phyloP scores from a whole-genome alignment of 495 filamentous ascomycete genomes.

The Letharia lupina region DNA sequence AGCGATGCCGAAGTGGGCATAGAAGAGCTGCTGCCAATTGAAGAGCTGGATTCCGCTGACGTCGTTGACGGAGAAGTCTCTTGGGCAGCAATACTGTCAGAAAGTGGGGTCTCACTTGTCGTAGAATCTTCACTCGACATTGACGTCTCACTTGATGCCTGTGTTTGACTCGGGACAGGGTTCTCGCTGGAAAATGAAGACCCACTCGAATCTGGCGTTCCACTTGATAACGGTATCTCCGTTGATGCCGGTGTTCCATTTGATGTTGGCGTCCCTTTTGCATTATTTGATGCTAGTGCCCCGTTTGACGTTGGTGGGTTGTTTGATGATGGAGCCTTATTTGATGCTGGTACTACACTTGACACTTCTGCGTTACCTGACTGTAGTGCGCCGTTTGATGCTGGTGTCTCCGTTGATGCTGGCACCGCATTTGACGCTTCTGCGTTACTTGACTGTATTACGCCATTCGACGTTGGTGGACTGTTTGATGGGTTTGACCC shows the following conservation, averaged over 20 bases:
- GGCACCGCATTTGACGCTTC: background rate
- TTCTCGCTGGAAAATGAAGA: too few relatives aligned
- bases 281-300: too few relatives aligned
- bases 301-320: too few relatives aligned
- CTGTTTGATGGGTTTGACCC: background rate
- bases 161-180: background rate
- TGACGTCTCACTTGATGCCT: background rate
- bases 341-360: background rate
- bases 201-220: too few relatives aligned
- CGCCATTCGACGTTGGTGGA: background rate
- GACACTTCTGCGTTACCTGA: background rate
- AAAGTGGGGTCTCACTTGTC: background rate
- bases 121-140: background rate
- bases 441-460: background rate
- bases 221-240: too few relatives aligned
- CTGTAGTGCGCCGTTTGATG: background rate
- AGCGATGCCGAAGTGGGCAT: background rate
- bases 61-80: background rate
- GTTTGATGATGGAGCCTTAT: background rate
- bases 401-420: background rate
- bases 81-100: background rate
- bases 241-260: too few relatives aligned
- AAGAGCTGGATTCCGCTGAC: background rate
- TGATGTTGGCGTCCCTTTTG: too few relatives aligned
- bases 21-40: background rate